Percentiles rank a stretch among this genome's conserved stretches.
Conservation (phyloP, 202 grass and related monocot genomes). For the Panicum virgatum region DNA sequence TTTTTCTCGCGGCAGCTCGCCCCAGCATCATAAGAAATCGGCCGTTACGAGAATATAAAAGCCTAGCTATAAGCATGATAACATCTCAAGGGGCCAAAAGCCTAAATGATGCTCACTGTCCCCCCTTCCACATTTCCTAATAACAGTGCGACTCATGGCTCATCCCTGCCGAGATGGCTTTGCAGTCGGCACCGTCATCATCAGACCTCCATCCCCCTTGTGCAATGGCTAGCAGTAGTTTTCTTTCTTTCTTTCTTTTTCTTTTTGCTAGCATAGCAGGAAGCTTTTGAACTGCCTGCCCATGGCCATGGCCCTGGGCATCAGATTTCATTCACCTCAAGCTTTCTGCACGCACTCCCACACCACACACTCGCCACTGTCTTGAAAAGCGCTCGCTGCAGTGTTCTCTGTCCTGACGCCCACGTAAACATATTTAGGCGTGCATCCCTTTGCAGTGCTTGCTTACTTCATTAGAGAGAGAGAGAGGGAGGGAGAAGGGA, state of each 20-base stretch:
- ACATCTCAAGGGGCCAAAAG: neutral
- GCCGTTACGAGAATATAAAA: constrained; percentile 35
- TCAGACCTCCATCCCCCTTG: neutral
- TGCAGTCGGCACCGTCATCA: constrained; percentile 20
- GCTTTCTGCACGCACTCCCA: constrained; percentile 56
- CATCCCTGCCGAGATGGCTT: constrained; percentile 28
- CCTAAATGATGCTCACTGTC: constrained; percentile 30
- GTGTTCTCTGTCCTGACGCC: constrained; percentile 23
- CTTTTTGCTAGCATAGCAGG: neutral
- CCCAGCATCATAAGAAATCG: constrained; percentile 16
- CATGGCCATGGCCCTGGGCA: constrained; percentile 7
- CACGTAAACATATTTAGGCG: constrained; percentile 27
- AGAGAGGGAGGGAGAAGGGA: neutral
- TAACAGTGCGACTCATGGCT: constrained; percentile 2
- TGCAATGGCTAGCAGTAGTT: neutral
- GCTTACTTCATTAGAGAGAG: neutral
- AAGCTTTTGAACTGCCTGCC: constrained; percentile 35
- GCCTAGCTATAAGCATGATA: constrained; percentile 36
- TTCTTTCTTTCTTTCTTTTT: too few relatives aligned
- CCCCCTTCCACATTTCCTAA: neutral
- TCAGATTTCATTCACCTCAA: constrained; percentile 2
- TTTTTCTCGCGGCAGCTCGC: neutral
- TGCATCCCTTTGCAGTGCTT: constrained; percentile 19
- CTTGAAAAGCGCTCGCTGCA: constrained; percentile 34
- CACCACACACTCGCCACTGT: constrained; percentile 41